Evolutionary conservation across 768 basidiomycete genomes (phyloP).

Genomic region (Tylopilus cervinicoccineus): DNA sequence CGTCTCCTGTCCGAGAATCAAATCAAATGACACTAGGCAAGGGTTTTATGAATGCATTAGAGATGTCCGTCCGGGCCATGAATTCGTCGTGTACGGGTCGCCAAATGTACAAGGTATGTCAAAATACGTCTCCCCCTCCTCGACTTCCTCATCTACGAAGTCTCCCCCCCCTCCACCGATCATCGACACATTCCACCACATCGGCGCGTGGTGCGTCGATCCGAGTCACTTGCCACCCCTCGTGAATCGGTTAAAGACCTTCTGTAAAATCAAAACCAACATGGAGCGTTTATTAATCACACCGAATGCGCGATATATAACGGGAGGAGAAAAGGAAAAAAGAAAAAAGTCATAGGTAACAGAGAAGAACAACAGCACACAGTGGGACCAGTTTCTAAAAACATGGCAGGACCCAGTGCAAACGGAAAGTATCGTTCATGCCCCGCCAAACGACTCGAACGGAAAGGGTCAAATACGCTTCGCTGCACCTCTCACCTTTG

Average conservation of each 20-base stretch:
- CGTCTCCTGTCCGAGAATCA: background rate
- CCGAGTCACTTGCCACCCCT: constrained; percentile 24
- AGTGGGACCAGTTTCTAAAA: background rate
- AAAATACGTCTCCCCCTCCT: background rate
- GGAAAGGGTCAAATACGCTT: constrained; percentile 13
- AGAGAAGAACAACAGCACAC: background rate
- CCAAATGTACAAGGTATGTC: constrained; percentile 4
- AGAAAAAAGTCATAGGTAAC: background rate
- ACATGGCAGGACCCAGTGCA: background rate
- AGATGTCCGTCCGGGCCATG: background rate
- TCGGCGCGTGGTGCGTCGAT: background rate
- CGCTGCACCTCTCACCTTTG: constrained; percentile 26
- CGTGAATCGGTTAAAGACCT: constrained; percentile 25
- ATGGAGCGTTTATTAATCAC: constrained; percentile 22
- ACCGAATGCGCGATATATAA: constrained; percentile 5
- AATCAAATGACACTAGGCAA: background rate
- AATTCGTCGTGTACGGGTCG: constrained; percentile 2
- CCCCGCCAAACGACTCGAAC: background rate
- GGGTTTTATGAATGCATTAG: no score
- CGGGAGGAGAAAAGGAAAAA: background rate
- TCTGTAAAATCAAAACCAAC: constrained; percentile 20
- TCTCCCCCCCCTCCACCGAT: background rate
- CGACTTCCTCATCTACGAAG: background rate
- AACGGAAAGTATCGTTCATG: background rate
- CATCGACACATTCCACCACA: background rate